Conservation (phyloP, 352 stramenopile species). For the Globisporangium emineosum region DNA sequence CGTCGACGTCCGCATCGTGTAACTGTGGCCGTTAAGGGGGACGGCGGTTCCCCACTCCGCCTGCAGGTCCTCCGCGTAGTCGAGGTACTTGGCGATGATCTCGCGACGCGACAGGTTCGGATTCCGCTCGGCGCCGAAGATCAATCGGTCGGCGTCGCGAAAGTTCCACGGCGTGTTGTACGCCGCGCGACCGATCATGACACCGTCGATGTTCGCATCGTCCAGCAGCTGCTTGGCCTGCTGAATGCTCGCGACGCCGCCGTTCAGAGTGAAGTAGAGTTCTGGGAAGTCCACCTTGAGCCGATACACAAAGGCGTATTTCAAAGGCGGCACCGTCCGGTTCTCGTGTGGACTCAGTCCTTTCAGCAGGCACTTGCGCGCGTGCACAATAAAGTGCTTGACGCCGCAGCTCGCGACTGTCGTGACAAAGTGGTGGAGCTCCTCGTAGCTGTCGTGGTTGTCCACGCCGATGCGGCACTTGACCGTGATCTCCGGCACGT, state of each 20-base stretch:
- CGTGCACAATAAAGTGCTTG: conserved; percentile 97
- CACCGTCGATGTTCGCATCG: conserved; percentile 67
- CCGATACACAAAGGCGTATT: conserved; percentile 93
- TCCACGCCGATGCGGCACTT: conserved; percentile 99
- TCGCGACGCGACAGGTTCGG: conserved; percentile 84
- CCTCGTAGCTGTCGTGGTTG: conserved; percentile 91
- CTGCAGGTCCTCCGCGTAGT: conserved; percentile 84
- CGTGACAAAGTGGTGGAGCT: conserved; percentile 92
- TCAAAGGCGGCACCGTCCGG: conserved; percentile 95
- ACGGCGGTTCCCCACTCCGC: conserved; percentile 57
- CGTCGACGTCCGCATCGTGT: conserved; percentile 76
- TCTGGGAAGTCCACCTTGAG: conserved; percentile 96
- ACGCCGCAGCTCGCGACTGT: conserved; percentile 89
- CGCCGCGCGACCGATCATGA: conserved; percentile 90
- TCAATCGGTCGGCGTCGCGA: conserved; percentile 75
- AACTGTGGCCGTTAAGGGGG: conserved; percentile 41
- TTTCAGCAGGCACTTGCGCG: conserved; percentile 97
- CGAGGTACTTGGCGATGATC: conserved; percentile 79
- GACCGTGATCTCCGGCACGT: conserved; percentile 87
- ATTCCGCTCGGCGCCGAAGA: conserved; percentile 70
- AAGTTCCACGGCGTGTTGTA: conserved; percentile 91
- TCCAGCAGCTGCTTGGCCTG: conserved; percentile 89
- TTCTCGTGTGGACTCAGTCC: conserved; percentile 96
- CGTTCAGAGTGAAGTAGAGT: conserved; percentile 98
- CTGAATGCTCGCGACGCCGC: conserved; percentile 92